These are phyloP conservation scores for Hypoxylon sp. DNA, from an alignment of 2,329 filamentous ascomycete genomes.

Conservation along the genomic window DNA sequence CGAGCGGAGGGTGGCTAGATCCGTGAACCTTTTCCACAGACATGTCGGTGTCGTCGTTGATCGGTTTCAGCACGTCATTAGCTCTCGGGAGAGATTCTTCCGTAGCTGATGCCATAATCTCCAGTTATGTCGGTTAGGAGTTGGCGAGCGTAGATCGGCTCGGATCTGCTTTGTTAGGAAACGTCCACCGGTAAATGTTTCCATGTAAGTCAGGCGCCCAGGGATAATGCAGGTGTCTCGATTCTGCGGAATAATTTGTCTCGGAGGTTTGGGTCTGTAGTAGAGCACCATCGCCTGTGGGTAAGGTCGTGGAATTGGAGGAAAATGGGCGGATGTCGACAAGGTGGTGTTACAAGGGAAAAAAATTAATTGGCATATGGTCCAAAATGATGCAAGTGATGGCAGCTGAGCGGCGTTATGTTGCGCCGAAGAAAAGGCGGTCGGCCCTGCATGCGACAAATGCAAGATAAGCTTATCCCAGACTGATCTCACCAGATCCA, in stretches of 20 bases:
- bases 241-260: background rate
- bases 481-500: no score
- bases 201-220: background rate
- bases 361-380: background rate
- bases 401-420: background rate
- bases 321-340: background rate
- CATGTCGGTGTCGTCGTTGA: background rate
- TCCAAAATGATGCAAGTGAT: background rate
- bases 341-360: background rate
- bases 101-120: background rate
- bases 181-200: background rate
- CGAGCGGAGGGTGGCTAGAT: background rate
- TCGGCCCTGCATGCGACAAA: background rate
- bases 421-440: background rate
- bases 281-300: background rate
- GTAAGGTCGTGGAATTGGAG: background rate
- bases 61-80: background rate
- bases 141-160: background rate
- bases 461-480: no score
- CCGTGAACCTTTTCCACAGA: background rate
- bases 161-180: background rate
- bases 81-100: background rate
- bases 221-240: background rate
- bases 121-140: background rate
- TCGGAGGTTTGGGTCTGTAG: background rate